phyloP scores from a whole-genome alignment of 306 rosid species.

The Sindora glabra region DNA sequence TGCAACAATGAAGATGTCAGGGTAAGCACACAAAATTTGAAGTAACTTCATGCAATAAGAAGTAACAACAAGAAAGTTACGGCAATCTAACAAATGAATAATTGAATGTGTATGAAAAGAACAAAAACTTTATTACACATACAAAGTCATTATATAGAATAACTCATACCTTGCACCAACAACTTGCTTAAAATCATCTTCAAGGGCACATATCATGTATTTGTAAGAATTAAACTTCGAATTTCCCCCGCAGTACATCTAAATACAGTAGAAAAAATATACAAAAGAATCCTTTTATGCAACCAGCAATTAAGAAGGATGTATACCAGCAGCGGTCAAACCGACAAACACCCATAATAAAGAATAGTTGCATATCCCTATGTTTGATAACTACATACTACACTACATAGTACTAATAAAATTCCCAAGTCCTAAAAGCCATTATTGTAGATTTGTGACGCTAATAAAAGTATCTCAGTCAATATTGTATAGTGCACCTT shows the following conservation, averaged over 20 bases:
- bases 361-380: too few species aligned
- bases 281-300: too few species aligned
- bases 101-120: background rate
- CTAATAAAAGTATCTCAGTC: too few species aligned
- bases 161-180: slow-evolving; percentile 85
- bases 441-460: too few species aligned
- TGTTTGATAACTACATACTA: too few species aligned
- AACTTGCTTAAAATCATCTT: slow-evolving; percentile 81
- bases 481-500: too few species aligned
- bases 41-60: slow-evolving; percentile 3
- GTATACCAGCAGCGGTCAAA: too few species aligned
- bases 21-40: slow-evolving; percentile 18
- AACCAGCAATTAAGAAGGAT: too few species aligned
- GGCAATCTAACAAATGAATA: background rate
- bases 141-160: slow-evolving; percentile 1
- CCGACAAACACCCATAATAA: too few species aligned
- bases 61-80: background rate
- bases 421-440: too few species aligned
- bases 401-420: too few species aligned
- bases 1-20: slow-evolving; percentile 34
- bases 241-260: slow-evolving; percentile 71
- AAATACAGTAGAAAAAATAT: slow-evolving; percentile 21
- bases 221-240: slow-evolving; percentile 78
- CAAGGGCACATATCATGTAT: slow-evolving; percentile 90
- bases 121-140: background rate